Percentiles rank a stretch among this genome's conserved stretches.
phyloP scores from a whole-genome alignment of 2,329 filamentous ascomycete species.

The Mycosphaerella sp. region DNA sequence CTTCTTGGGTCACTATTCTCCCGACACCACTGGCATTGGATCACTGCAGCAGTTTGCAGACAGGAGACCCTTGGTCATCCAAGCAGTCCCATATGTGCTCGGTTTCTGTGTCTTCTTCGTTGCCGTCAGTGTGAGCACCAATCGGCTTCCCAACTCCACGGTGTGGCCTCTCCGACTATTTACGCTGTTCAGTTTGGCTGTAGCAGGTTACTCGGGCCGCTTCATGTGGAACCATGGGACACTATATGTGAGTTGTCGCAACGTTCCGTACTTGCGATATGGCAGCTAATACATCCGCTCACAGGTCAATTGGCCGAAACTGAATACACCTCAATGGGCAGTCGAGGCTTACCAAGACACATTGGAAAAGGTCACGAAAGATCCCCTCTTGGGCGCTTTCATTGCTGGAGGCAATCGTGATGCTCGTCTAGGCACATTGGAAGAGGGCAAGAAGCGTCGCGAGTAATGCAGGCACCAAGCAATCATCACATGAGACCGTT shows the following conservation, averaged over 20 bases:
- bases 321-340: slow-evolving; percentile 82
- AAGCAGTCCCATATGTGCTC: slow-evolving; percentile 87
- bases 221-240: slow-evolving; percentile 83
- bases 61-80: slow-evolving; percentile 75
- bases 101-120: slow-evolving; percentile 81
- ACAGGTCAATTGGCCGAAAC: slow-evolving; percentile 96
- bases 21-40: slow-evolving; percentile 63
- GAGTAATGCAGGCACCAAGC: slow-evolving; percentile 48
- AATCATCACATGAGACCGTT: background rate
- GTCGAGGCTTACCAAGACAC: slow-evolving; percentile 85
- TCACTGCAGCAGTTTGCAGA: slow-evolving; percentile 74
- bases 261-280: background rate
- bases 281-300: slow-evolving; percentile 2
- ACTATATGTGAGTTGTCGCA: slow-evolving; percentile 71
- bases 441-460: slow-evolving; percentile 98
- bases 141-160: slow-evolving; percentile 62
- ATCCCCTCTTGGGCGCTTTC: slow-evolving; percentile 70
- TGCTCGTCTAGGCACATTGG: slow-evolving; percentile 72
- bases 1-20: slow-evolving; percentile 81
- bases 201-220: slow-evolving; percentile 63
- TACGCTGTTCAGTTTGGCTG: slow-evolving; percentile 66
- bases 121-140: slow-evolving; percentile 66
- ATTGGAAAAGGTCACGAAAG: slow-evolving; percentile 72
- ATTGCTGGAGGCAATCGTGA: slow-evolving; percentile 68
- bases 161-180: slow-evolving; percentile 79